Evolutionary conservation across 2,329 filamentous ascomycete species (phyloP).

Genomic region (Ophiostoma ips): DNA sequence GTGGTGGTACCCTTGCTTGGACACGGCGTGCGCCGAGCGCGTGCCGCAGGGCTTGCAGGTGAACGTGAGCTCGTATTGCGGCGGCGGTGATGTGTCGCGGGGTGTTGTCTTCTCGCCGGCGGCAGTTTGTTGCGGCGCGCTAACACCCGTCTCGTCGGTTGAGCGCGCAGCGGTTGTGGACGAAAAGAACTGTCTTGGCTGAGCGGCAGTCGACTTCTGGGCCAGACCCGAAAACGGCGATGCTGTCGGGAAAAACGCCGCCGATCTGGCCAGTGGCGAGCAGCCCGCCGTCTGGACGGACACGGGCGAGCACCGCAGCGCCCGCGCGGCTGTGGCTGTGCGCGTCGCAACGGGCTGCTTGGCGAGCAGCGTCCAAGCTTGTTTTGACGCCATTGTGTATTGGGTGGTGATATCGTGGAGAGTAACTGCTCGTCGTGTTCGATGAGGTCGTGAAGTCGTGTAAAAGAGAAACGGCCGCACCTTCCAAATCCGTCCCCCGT

Average conservation of each 20-base stretch:
- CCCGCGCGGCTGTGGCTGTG: neutral
- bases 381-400: neutral
- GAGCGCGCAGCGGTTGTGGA: neutral
- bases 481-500: neutral
- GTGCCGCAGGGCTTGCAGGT: constrained; percentile 77
- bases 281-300: neutral
- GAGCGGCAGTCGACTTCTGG: neutral
- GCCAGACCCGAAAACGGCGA: neutral
- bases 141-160: neutral
- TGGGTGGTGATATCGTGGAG: neutral
- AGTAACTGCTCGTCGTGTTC: neutral
- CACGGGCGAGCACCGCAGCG: neutral
- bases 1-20: constrained; percentile 88
- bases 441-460: neutral
- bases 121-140: too few relatives aligned
- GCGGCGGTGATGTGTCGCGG: constrained; percentile 21
- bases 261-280: neutral
- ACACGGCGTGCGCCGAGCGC: constrained; percentile 72
- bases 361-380: neutral
- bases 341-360: neutral
- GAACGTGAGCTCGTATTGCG: constrained; percentile 77
- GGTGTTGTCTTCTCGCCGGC: neutral
- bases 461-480: neutral
- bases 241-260: neutral
- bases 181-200: neutral